Conservation (phyloP, 345 rosid genomes). For the Eucalyptus albens region DNA sequence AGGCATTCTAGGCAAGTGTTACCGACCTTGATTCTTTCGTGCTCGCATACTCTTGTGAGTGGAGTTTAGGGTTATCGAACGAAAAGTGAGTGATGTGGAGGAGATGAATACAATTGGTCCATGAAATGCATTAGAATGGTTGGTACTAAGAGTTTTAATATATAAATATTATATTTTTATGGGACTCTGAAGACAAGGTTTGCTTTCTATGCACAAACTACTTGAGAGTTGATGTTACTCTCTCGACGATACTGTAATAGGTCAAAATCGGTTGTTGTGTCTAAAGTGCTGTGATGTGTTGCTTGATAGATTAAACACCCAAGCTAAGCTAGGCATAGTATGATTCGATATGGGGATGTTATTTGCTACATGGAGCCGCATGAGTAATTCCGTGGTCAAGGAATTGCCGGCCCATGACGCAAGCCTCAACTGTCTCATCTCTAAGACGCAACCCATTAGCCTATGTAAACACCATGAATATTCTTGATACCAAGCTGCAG, state of each 20-base stretch:
- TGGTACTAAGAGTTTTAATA: rapidly evolving
- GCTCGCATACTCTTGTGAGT: rapidly evolving
- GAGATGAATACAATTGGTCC: too few relatives aligned
- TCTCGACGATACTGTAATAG: rapidly evolving
- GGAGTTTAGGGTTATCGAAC: background rate
- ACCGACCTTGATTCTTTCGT: rapidly evolving
- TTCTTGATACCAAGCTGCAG: background rate
- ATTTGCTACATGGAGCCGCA: rapidly evolving
- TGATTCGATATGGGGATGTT: rapidly evolving
- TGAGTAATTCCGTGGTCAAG: too few relatives aligned
- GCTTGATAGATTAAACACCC: background rate
- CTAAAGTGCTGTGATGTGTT: too few relatives aligned
- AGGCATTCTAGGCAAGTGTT: background rate
- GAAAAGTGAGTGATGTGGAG: rapidly evolving
- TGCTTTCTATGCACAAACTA: rapidly evolving
- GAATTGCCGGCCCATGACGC: rapidly evolving
- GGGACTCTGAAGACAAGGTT: rapidly evolving
- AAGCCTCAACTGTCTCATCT: background rate
- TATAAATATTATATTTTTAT: rapidly evolving
- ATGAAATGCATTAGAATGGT: rapidly evolving
- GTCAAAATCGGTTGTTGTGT: rapidly evolving
- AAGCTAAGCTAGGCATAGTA: background rate
- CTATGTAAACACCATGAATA: background rate
- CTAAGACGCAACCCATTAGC: background rate
- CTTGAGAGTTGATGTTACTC: rapidly evolving